Evolutionary conservation across 1,284 basidiomycete species (phyloP), one percentile per base, ranked within the genome.

Genomic region (Fomitopsis palustris): DNA sequence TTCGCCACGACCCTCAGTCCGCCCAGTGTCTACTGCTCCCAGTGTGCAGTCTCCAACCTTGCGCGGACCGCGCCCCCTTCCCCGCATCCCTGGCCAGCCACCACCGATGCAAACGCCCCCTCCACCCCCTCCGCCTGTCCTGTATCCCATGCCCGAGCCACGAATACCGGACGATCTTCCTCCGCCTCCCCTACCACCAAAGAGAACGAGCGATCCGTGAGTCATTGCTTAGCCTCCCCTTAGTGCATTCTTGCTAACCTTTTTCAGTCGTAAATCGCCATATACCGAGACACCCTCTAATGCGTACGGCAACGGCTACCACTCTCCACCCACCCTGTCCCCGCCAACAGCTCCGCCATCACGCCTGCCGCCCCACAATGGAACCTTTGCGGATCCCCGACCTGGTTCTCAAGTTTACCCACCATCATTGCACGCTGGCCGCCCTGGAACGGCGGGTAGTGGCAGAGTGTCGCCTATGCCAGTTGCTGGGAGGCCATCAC

Each of bases 61-160:
- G 39, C 57, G 66, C 49, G 66, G 64, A 42, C 65, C 65, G 12
- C 63, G 72, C 56, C 71, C 69, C 16, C 66, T 73, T 5, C 72
- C 72, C 42, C 72, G 65, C 25, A 67, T 70, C 43, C 71, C 71
- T 51, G 68, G 69, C 37, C 55, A 56, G 12, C 56, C 57, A 45
- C 49, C 66, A 14, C 53, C 62, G n/a, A 51, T 66, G 41, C 64
- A 66, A 25, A 64, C 64, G 21, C 68, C 70, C 39, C 67, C 68
- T 39, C 66, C 68, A 29, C 65, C 70, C 3, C 61, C 67, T 41
- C 54, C 62, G 16, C 60, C 49, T 21, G 38, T 59, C 1, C 38
- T 42, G 21, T 58, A 53, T 55, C 52, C 29, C 23, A 69, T 72
- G 67, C 70, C 71, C 8, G 70, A 71, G 21, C 66, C 60, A 29